These are phyloP conservation scores for Coemansia sp. DNA, from an alignment of 192 early-diverging fungal species.

Conservation along the genomic window DNA sequence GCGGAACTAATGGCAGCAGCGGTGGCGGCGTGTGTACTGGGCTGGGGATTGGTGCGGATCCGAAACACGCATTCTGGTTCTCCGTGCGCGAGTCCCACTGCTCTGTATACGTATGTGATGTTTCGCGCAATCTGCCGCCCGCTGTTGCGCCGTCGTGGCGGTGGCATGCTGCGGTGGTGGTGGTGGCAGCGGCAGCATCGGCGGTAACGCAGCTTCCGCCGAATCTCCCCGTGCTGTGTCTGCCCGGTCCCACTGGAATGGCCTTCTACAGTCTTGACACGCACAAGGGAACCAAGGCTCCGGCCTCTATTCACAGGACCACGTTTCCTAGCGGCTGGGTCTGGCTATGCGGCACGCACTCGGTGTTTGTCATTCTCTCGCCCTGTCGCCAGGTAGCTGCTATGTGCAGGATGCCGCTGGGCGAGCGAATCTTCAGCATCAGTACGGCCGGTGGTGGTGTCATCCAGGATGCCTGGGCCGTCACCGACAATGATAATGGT, in stretches of 20 bases:
- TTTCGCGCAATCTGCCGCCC: constrained; percentile 5
- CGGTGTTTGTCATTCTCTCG: constrained; percentile 27
- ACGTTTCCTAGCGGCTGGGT: constrained; percentile 39
- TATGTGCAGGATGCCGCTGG: constrained; percentile 35
- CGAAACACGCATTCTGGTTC: constrained; percentile 32
- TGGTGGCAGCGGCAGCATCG: background rate
- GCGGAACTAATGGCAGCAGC: background rate
- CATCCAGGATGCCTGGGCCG: constrained; percentile 41
- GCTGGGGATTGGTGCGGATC: background rate
- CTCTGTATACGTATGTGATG: background rate
- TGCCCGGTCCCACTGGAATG: constrained; percentile 29
- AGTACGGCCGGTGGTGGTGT: background rate
- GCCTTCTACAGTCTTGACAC: constrained; percentile 21
- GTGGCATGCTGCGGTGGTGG: constrained; percentile 39
- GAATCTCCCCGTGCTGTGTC: constrained; percentile 18
- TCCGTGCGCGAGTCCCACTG: background rate
- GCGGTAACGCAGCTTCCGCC: constrained; percentile 13
- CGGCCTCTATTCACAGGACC: background rate
- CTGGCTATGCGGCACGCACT: constrained; percentile 40
- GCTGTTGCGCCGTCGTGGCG: constrained; percentile 32
- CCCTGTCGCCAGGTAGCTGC: constrained; percentile 27
- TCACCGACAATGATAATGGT: background rate
- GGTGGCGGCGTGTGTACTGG: background rate
- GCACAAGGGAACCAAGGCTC: too few relatives aligned
- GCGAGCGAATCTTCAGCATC: constrained; percentile 24